Percentiles rank a stretch among this genome's conserved stretches.
Conservation (phyloP, 1,284 basidiomycete genomes). For the Tetrapyrgos nigripes region DNA sequence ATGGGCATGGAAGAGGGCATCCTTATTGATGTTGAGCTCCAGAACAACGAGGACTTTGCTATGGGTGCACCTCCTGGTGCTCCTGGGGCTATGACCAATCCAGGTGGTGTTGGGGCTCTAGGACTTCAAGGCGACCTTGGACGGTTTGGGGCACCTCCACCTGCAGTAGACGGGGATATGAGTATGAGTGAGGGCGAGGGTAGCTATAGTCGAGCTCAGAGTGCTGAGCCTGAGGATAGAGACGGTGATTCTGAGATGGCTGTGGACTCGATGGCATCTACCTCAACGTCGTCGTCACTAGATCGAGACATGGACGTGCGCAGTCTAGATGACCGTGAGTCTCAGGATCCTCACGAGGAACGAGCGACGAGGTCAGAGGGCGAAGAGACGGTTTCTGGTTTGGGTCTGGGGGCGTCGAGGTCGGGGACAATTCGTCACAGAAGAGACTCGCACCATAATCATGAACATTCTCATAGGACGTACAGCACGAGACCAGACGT, state of each 20-base stretch:
- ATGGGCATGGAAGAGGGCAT: conserved; percentile 76
- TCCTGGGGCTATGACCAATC: conserved; percentile 60
- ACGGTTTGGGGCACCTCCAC: background rate
- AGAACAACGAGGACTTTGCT: conserved; percentile 76
- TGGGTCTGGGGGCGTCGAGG: background rate
- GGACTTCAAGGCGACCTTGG: conserved; percentile 16
- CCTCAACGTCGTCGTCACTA: background rate
- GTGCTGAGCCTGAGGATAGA: background rate
- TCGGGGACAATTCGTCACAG: background rate
- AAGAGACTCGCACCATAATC: background rate
- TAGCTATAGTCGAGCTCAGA: conserved; percentile 7
- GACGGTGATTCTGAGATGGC: background rate
- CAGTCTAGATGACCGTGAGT: background rate
- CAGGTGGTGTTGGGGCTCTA: conserved; percentile 11
- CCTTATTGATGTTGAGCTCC: conserved; percentile 59
- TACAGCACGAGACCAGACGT: conserved; percentile 37
- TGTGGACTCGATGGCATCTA: conserved; percentile 2
- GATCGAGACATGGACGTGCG: background rate
- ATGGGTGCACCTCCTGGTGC: conserved; percentile 88
- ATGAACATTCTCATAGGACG: conserved; percentile 9
- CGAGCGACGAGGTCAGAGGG: background rate
- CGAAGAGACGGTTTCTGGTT: background rate
- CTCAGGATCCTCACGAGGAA: background rate
- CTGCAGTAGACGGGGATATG: background rate
- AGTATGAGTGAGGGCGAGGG: conserved; percentile 25